Conservation (phyloP, 345 rosid genomes). For the Gossypium ekmanianum region DNA sequence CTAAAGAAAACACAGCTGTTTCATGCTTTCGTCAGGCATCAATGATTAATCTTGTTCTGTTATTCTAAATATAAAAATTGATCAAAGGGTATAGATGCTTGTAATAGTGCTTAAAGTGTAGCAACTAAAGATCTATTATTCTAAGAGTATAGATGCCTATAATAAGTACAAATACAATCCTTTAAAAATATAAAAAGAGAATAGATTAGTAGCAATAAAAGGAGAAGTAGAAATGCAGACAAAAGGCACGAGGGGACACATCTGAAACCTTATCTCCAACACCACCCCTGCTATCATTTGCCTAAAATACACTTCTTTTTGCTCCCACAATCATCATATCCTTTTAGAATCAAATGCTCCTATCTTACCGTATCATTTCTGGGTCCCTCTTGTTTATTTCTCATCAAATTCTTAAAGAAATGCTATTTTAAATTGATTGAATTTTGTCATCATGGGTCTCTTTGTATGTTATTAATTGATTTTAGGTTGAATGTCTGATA, state of each 20-base stretch:
- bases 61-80: neutral
- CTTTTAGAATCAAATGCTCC: constrained; percentile 37
- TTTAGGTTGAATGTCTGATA: no score
- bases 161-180: no score
- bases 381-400: constrained; percentile 13
- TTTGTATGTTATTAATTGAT: no score
- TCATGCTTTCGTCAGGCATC: neutral
- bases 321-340: constrained; percentile 16
- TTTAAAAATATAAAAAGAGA: neutral
- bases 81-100: constrained; percentile 7
- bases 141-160: no score
- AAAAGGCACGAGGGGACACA: constrained; percentile 22
- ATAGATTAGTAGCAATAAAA: constrained; percentile 25
- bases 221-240: constrained; percentile 19
- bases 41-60: neutral
- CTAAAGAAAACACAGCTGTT: no score
- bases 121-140: neutral
- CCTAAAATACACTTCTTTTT: neutral
- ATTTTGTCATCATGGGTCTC: no score
- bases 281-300: neutral
- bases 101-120: constrained; percentile 21
- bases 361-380: constrained; percentile 38
- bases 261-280: constrained; percentile 46
- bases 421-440: no score
- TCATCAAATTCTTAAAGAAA: neutral